These are phyloP conservation scores for Lactarius vividus DNA, from an alignment of 768 basidiomycete genomes.

Conservation along the genomic window DNA sequence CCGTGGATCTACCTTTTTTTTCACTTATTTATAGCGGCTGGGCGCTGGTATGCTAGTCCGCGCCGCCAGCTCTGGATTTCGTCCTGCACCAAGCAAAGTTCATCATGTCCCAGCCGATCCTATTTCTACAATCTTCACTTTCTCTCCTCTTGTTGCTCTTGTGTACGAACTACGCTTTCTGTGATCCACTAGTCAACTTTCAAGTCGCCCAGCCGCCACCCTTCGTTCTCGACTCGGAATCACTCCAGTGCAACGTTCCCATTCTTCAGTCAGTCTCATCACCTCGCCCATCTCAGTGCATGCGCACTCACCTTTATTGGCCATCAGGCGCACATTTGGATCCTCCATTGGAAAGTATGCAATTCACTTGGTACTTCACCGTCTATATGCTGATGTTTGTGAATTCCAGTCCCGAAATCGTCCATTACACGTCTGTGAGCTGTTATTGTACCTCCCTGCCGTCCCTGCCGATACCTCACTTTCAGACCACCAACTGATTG, in stretches of 20 bases:
- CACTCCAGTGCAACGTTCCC: slow-evolving; percentile 62
- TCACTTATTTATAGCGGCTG: too few species aligned
- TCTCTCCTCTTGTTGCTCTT: slow-evolving; percentile 20
- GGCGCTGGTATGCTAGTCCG: neutral
- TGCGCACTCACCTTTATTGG: neutral
- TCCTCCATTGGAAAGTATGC: slow-evolving; percentile 66
- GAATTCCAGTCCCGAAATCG: slow-evolving; percentile 54
- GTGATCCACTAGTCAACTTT: slow-evolving; percentile 49
- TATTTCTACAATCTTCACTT: neutral
- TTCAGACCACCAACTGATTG: slow-evolving; percentile 69
- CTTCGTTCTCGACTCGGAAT: slow-evolving; percentile 47
- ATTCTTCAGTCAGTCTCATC: slow-evolving; percentile 53
- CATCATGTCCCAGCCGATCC: neutral
- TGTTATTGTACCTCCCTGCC: neutral
- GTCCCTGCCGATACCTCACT: neutral
- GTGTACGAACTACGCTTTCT: slow-evolving; percentile 19
- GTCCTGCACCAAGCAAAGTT: neutral
- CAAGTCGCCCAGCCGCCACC: slow-evolving; percentile 74
- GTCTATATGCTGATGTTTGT: neutral
- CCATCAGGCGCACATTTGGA: slow-evolving; percentile 64
- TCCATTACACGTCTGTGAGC: slow-evolving; percentile 52
- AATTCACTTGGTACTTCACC: neutral
- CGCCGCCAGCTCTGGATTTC: neutral
- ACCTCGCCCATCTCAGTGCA: neutral
- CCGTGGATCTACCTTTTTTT: too few species aligned